Base-by-base conservation (phyloP, 495 filamentous ascomycete genomes). In the Hypomontagnella monticulosa region DNA sequence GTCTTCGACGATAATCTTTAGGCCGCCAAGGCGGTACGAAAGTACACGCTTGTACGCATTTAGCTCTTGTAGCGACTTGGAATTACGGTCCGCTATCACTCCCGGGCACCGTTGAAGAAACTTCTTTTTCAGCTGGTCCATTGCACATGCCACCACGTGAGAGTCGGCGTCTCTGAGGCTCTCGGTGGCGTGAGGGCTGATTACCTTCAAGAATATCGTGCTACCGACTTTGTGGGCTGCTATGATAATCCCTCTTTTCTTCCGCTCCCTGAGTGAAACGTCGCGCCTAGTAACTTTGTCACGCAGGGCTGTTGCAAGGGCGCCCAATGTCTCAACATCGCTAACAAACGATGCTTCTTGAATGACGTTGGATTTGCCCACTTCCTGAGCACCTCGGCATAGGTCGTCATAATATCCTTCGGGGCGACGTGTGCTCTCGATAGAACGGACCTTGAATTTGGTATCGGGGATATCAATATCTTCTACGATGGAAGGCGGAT, bases 31-130 rank as follows among this genome's bases (percentile, higher is more conserved):
- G 1, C 15, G 18, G 10, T 57, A 57, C 1, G 55, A 48, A 6
- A 50, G 33, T 4, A 59, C 36, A n/a, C 56, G 56, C n/a, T 59
- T 59, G 7, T 49, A 59, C 16, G 44, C n/a, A 6, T 59, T 50
- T 0, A 18, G 2, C 1, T 32, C n/a, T 9, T 54, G 37, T 7
- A n/a, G 6, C 15, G 20, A 34, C 3, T 23, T 10, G 4, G 16
- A 14, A 2, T 12, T 3, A 9, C 12, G 5, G 3, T 32, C 12
- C 1, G n/a, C 37, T 2, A 12, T 6, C 12, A 15, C n/a, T 1
- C 3, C 16, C n/a, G 8, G 11, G 15, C 56, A 49, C 34, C 44
- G 49, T 30, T 49, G 6, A 3, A 14, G 19, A 15, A 20, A 20
- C 10, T 50, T 15, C 9, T 41, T 42, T 7, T 20, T 41, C 4